phyloP scores from a whole-genome alignment of 208 protist genomes.

The Wallacemonas sp. region DNA sequence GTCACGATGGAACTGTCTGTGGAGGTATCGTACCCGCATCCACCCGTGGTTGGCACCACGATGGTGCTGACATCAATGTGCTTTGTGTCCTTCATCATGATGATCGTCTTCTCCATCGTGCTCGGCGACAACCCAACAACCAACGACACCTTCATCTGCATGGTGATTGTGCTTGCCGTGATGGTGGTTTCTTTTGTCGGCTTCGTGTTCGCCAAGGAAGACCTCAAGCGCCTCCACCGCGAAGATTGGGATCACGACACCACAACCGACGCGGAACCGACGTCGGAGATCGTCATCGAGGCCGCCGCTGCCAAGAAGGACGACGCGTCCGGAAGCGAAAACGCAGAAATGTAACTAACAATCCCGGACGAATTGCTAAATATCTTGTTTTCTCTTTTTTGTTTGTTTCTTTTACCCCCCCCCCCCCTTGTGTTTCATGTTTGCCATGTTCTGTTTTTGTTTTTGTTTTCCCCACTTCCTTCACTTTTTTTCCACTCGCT shows the following conservation, averaged over 20 bases:
- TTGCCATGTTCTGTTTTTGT: neutral
- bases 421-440: too few species aligned
- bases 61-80: slow-evolving; percentile 36
- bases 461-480: neutral
- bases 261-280: neutral
- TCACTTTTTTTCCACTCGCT: slow-evolving; percentile 14
- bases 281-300: too few species aligned
- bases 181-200: slow-evolving; percentile 16
- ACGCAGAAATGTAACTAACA: too few species aligned
- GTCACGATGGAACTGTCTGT: slow-evolving; percentile 56
- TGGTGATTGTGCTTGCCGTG: slow-evolving; percentile 30
- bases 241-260: slow-evolving; percentile 16
- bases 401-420: neutral
- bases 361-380: slow-evolving; percentile 6
- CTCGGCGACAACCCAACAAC: slow-evolving; percentile 34
- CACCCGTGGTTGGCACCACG: slow-evolving; percentile 42
- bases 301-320: too few species aligned
- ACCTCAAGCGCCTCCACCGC: slow-evolving; percentile 22
- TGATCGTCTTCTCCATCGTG: slow-evolving; percentile 50
- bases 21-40: slow-evolving; percentile 54
- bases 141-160: slow-evolving; percentile 28
- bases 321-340: too few species aligned
- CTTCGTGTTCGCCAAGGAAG: slow-evolving; percentile 37
- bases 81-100: slow-evolving; percentile 40
- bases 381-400: slow-evolving; percentile 13